Evolutionary conservation across 345 rosid species (phyloP).

Genomic region (Hirschfeldia incana): DNA sequence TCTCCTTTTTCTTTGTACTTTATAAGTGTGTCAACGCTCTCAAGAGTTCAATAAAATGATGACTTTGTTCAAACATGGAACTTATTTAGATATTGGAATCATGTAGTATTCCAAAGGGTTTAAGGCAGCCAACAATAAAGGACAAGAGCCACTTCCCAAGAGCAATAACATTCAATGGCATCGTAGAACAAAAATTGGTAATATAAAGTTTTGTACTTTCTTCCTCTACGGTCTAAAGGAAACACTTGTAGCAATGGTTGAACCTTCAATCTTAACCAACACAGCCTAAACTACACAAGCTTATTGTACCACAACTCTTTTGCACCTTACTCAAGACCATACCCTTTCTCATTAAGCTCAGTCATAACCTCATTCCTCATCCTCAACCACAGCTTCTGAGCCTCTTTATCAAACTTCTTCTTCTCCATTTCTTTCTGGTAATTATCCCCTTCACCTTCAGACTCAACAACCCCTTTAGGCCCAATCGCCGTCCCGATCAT

Average conservation of each 20-base stretch:
- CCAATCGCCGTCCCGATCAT: constrained; percentile 76
- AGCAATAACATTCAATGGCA: constrained; percentile 14
- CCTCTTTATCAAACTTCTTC: constrained; percentile 71
- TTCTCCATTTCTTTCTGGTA: constrained; percentile 69
- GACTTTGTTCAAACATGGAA: background rate
- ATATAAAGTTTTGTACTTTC: background rate
- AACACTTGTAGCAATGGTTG: constrained; percentile 3
- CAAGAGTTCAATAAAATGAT: constrained; percentile 4
- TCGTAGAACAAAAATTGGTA: constrained; percentile 15
- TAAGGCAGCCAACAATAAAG: constrained; percentile 5
- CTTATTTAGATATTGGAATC: background rate
- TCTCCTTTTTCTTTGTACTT: background rate
- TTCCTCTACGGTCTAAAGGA: background rate
- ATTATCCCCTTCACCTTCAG: constrained; percentile 53
- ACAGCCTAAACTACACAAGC: constrained; percentile 19
- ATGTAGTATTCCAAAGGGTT: background rate
- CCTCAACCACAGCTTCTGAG: constrained; percentile 76
- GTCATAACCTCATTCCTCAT: constrained; percentile 87
- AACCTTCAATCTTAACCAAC: constrained; percentile 3
- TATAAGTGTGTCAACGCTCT: constrained; percentile 8
- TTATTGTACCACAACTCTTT: background rate
- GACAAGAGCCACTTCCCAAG: constrained; percentile 12
- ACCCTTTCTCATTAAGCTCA: constrained; percentile 85
- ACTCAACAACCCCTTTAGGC: constrained; percentile 64
- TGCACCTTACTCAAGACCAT: constrained; percentile 53